A percentile compares a stretch with the other conserved stretches of the same genome.
These are phyloP conservation scores for Fusarium mangiferae DNA, from an alignment of 2,329 filamentous ascomycete species.

Conservation along the genomic window DNA sequence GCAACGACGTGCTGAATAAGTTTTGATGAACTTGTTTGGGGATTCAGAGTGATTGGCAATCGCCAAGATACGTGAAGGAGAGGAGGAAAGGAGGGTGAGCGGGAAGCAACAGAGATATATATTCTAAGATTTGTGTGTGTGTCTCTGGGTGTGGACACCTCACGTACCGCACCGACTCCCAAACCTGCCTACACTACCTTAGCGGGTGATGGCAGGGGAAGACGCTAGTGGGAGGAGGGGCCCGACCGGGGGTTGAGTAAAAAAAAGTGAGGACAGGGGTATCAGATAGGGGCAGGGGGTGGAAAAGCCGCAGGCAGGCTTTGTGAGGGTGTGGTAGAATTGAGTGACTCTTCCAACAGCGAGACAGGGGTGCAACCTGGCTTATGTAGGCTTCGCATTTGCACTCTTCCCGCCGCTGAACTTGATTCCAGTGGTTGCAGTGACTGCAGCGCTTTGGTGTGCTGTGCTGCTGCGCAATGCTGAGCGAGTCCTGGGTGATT, in stretches of 20 bases:
- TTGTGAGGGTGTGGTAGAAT: conserved; percentile 24
- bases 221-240: conserved; percentile 26
- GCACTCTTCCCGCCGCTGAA: conserved; percentile 27
- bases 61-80: conserved; percentile 50
- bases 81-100: conserved; percentile 42
- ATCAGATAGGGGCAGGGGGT: conserved; percentile 29
- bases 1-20: conserved; percentile 38
- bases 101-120: conserved; percentile 49
- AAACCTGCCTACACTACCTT: conserved; percentile 33
- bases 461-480: background rate
- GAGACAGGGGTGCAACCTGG: conserved; percentile 29
- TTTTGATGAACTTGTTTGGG: conserved; percentile 26
- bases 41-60: conserved; percentile 50
- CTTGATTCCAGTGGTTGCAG: conserved; percentile 5
- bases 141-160: conserved; percentile 24
- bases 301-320: conserved; percentile 4
- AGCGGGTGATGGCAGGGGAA: conserved; percentile 34
- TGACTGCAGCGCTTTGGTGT: background rate
- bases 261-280: conserved; percentile 10
- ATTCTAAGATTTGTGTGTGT: conserved; percentile 44
- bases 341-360: background rate
- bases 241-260: conserved; percentile 42
- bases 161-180: conserved; percentile 32
- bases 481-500: conserved; percentile 1
- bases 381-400: conserved; percentile 24